phyloP scores from a whole-genome alignment of 2,329 filamentous ascomycete species.

The Cladosporium phlei region DNA sequence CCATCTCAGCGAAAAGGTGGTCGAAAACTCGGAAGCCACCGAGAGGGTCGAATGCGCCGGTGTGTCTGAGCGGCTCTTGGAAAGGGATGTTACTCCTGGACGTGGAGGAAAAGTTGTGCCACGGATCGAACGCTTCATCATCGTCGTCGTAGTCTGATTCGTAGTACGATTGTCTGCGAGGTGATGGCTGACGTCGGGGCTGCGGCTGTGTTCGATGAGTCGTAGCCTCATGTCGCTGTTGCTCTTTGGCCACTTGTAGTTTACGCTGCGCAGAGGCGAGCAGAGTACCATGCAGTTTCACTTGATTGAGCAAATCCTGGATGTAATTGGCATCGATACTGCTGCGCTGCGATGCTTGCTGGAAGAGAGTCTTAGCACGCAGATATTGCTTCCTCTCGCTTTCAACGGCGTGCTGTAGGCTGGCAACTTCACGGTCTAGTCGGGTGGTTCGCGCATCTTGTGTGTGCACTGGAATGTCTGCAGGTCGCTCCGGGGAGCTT shows the following conservation, averaged over 20 bases:
- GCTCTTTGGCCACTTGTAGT: conserved; percentile 8
- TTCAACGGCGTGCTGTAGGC: conserved; percentile 23
- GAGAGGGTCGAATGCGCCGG: conserved; percentile 2
- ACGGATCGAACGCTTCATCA: neutral
- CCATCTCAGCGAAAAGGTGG: conserved; percentile 7
- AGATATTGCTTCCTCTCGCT: conserved; percentile 8
- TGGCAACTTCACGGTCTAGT: conserved; percentile 1
- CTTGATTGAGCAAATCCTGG: conserved; percentile 23
- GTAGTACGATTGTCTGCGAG: conserved; percentile 2
- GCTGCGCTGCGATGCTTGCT: conserved; percentile 23
- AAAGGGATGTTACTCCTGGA: neutral
- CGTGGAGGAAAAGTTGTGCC: neutral
- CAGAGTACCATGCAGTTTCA: conserved; percentile 17
- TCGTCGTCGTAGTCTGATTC: neutral
- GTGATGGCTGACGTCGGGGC: conserved; percentile 1
- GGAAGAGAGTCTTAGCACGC: conserved; percentile 20
- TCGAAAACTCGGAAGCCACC: conserved; percentile 9
- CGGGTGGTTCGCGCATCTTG: neutral
- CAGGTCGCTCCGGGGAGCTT: neutral
- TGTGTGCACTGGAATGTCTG: neutral
- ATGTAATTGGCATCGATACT: conserved; percentile 20
- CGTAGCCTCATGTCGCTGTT: neutral
- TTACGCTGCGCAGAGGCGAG: conserved; percentile 10
- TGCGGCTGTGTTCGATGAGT: neutral
- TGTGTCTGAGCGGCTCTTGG: neutral